Base-by-base conservation (phyloP, 2,329 filamentous ascomycete species). In the Trichophyton verrucosum region DNA sequence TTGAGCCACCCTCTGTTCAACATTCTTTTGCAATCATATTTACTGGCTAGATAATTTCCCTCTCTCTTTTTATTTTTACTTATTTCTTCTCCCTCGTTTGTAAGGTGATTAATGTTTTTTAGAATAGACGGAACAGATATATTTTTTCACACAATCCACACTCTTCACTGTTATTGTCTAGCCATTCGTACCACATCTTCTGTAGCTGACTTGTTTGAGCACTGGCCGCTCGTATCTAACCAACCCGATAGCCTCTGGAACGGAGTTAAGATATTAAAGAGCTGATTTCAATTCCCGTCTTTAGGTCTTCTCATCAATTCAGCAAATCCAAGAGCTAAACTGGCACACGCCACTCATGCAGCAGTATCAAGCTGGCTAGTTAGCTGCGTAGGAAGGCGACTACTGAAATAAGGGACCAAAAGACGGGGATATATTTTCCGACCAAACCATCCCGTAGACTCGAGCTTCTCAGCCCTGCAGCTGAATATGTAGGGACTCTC, bases 361-460 rank as follows among this genome's bases (percentile, higher is more conserved):
- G 40, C 5, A 6, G 33, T 13, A 38, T 11, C 33, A 13, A 38
- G 33, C 33, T 38, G 33, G 3, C 11, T 38, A n/a, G n/a, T 8
- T 44, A n/a, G 15, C 3, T 44, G 15, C 40, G 40, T 11, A 24
- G 22, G 8, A 30, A 22, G 2, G 44, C 33, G 33, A 38, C 33
- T 30, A 7, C 22, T 20, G 30, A 27, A 53, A 53, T 30, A 27
- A 53, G 49, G 11, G 49, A 13, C 5, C 9, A n/a, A 27, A 51
- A n/a, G 22, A 53, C 49, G 49, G 49, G 49, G 49, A 53, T 53
- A 53, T 53, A 53, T 24, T 53, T 53, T 53, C 22, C 49, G 49
- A 53, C 49, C 27, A 53, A 8, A 30, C 11, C 49, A 27, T 8
- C 8, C 13, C 49, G 33, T 24, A 53, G 22, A 53, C n/a, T 13